Evolutionary conservation across 495 filamentous ascomycete genomes (phyloP).

Genomic region (Tuber borchii): DNA sequence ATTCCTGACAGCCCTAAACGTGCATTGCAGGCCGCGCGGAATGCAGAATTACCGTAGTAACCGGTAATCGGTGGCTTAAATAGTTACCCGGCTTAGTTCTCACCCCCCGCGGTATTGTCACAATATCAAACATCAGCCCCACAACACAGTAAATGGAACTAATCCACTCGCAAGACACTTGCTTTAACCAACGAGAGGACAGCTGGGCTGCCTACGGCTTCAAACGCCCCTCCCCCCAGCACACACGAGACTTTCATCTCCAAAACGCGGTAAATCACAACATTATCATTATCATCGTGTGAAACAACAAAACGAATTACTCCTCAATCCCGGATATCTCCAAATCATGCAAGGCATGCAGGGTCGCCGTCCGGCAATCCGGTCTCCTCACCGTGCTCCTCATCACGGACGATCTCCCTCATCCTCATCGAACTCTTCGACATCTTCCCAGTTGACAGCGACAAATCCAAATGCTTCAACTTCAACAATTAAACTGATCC

Average conservation of each 20-base stretch:
- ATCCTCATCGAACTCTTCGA: slow-evolving; percentile 37
- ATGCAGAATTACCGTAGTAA: neutral
- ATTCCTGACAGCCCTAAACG: neutral
- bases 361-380: slow-evolving; percentile 31
- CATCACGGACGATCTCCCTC: slow-evolving; percentile 39
- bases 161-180: neutral
- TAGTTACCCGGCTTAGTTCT: neutral
- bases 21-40: neutral
- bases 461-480: slow-evolving; percentile 25
- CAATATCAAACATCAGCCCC: neutral
- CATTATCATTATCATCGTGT: neutral
- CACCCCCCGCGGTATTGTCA: neutral
- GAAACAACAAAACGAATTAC: neutral
- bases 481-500: slow-evolving; percentile 37
- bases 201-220: neutral
- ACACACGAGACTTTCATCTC: neutral
- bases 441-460: slow-evolving; percentile 33
- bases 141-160: neutral
- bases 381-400: slow-evolving; percentile 31
- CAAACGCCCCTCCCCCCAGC: neutral
- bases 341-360: slow-evolving; percentile 16
- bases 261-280: neutral
- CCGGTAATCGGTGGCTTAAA: too few species aligned
- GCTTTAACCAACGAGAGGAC: neutral
- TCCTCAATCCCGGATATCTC: neutral